Evolutionary conservation across 75 land plant species (phyloP).

Genomic region (Pinus albicaulis): DNA sequence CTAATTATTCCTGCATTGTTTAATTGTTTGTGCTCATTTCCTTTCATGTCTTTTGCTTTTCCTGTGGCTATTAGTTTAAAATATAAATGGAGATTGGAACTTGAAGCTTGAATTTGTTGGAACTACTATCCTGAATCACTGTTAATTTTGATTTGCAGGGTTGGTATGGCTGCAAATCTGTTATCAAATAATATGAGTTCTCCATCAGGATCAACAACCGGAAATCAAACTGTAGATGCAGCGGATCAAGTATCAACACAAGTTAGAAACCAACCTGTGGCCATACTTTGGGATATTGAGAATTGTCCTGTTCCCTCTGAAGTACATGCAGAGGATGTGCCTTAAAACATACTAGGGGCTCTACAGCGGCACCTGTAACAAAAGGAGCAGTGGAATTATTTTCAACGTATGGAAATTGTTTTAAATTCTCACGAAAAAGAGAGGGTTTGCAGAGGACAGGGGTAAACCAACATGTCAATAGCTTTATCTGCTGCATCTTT

Average conservation of each 20-base stretch:
- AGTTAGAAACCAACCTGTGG: conserved; percentile 31
- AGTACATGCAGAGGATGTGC: conserved; percentile 86
- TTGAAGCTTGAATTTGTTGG: neutral
- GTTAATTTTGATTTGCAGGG: conserved; percentile 5
- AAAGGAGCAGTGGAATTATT: conserved; percentile 76
- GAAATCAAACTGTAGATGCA: neutral
- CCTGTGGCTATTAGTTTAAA: neutral
- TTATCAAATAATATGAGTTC: neutral
- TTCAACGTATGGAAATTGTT: conserved; percentile 96
- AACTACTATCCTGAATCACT: neutral
- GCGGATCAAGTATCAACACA: conserved; percentile 5
- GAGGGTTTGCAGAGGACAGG: conserved; percentile 99
- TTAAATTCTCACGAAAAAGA: conserved; percentile 79
- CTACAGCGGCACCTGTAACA: conserved; percentile 73
- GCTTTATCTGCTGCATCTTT: conserved; percentile 97
- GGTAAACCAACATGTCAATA: conserved; percentile 91
- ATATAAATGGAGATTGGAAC: neutral
- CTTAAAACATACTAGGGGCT: conserved; percentile 84
- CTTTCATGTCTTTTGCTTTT: too few species aligned
- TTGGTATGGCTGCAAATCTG: neutral
- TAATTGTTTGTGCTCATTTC: too few species aligned
- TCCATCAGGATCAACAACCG: neutral
- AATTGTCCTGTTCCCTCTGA: conserved; percentile 89
- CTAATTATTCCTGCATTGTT: neutral
- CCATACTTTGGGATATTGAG: conserved; percentile 95